Conservation (phyloP, 148 eudicot species). For the Chenopodium berlandieri region DNA sequence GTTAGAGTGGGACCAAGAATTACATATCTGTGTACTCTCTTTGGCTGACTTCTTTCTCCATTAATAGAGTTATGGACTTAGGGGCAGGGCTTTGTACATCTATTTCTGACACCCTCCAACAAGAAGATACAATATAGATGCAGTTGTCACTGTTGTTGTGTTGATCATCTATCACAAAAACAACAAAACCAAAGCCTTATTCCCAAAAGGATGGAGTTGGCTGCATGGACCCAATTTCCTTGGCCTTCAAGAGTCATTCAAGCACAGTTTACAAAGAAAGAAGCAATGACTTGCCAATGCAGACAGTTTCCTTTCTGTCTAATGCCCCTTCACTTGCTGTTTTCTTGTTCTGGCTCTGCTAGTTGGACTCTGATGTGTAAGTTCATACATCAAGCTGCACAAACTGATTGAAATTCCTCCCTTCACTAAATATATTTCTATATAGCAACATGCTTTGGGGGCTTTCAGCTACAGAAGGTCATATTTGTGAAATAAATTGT, state of each 20-base stretch:
- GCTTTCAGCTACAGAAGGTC: not conserved
- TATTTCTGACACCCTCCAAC: not conserved
- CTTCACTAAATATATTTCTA: no score
- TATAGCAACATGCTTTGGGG: not conserved
- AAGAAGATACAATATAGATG: not conserved
- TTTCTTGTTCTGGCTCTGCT: conserved; percentile 2
- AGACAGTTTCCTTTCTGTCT: not conserved
- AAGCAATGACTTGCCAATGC: not conserved
- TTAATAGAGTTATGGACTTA: not conserved
- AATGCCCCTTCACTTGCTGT: not conserved
- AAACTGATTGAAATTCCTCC: no score
- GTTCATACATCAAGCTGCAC: no score
- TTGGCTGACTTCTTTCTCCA: not conserved
- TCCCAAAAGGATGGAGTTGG: no score
- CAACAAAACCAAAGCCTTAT: no score
- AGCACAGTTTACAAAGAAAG: not conserved
- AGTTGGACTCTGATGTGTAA: not conserved
- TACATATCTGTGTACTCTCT: not conserved
- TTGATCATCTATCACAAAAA: not conserved
- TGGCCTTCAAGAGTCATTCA: not conserved
- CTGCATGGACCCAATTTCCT: not conserved
- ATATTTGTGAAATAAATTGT: not conserved
- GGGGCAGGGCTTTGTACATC: not conserved
- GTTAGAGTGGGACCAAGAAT: not conserved
- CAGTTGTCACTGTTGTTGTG: not conserved